Percentiles rank a stretch among this genome's conserved stretches.
phyloP scores from a whole-genome alignment of 129 eudicot genomes.

The Flaveria trinervia region DNA sequence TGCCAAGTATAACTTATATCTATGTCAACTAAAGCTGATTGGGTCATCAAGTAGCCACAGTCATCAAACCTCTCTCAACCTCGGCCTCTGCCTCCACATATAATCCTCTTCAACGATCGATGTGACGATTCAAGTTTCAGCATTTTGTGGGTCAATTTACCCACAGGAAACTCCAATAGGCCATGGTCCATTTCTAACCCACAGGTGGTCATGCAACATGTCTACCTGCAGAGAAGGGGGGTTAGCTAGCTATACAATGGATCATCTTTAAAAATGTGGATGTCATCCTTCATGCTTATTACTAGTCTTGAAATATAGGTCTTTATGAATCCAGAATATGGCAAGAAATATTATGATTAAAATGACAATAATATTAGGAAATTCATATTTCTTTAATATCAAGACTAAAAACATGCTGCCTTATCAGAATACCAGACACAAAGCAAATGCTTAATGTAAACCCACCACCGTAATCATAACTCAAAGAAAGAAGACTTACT shows the following conservation, averaged over 20 bases:
- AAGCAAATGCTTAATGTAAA: background rate
- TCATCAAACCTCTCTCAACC: background rate
- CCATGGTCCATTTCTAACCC: background rate
- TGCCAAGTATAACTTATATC: no score
- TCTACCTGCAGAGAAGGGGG: background rate
- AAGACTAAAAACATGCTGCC: background rate
- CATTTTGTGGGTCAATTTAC: background rate
- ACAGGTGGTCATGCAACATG: background rate
- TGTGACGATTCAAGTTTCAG: background rate
- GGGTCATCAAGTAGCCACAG: background rate
- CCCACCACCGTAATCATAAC: background rate
- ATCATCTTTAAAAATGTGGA: background rate
- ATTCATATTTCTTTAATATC: background rate
- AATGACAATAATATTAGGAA: background rate
- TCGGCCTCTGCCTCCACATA: background rate
- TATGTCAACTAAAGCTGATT: background rate
- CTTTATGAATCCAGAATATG: background rate
- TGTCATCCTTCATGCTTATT: no score
- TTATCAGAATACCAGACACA: background rate
- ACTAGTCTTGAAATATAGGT: no score
- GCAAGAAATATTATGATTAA: no score
- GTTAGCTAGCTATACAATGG: background rate
- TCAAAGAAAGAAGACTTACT: background rate
- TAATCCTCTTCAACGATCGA: slow-evolving; percentile 8
- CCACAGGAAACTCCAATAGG: background rate